Percentiles rank a stretch among this genome's conserved stretches.
These are phyloP conservation scores for Populus deltoides DNA, from an alignment of 345 rosid genomes.

Conservation along the genomic window DNA sequence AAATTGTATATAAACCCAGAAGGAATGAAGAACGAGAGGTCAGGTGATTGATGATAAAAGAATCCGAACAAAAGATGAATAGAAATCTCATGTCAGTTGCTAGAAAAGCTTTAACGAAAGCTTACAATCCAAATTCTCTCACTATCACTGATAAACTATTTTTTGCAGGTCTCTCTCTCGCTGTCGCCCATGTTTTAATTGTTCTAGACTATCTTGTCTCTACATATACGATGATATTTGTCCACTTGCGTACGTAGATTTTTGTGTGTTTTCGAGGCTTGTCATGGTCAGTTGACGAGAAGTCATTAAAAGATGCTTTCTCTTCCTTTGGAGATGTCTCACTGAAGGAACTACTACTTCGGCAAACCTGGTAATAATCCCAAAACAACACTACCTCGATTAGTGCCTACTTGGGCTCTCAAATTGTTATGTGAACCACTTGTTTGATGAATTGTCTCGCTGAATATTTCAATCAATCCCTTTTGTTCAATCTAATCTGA, in stretches of 20 bases:
- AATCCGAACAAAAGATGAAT: constrained; percentile 14
- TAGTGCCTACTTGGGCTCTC: not conserved
- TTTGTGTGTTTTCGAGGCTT: constrained; percentile 43
- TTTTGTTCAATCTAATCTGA: not conserved
- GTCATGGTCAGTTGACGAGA: constrained; percentile 78
- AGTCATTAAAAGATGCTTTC: constrained; percentile 74
- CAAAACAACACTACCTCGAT: not conserved
- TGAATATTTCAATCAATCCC: constrained; percentile 5
- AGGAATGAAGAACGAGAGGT: not conserved
- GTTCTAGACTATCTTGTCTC: not conserved
- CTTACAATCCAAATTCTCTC: constrained; percentile 13
- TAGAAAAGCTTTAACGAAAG: constrained; percentile 18
- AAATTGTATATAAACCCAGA: not conserved
- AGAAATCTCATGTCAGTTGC: constrained; percentile 15
- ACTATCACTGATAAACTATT: constrained; percentile 55
- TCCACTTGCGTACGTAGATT: not conserved
- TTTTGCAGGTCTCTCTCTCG: constrained; percentile 48
- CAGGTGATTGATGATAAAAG: not conserved
- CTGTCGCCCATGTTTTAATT: not conserved
- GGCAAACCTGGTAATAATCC: not conserved
- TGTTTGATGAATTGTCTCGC: constrained; percentile 57
- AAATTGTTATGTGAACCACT: constrained; percentile 8
- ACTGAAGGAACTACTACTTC: constrained; percentile 44
- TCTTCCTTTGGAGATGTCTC: constrained; percentile 59
- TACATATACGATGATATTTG: not conserved